Conservation (phyloP, 176 grass and related monocot species). For the Rhynchospora breviuscula region DNA sequence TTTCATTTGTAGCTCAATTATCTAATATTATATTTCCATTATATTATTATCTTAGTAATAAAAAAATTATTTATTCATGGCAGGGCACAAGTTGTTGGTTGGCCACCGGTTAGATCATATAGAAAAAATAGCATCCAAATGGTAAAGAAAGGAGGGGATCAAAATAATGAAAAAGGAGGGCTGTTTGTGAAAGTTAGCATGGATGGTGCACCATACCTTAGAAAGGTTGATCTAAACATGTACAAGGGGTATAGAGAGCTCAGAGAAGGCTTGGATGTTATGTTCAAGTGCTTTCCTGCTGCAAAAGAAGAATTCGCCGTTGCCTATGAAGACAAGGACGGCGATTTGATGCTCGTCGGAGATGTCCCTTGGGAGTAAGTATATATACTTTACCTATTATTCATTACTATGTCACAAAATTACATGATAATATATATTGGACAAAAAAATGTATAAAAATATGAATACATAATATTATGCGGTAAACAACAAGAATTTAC, state of each 20-base stretch:
- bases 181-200: constrained; percentile 86
- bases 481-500: neutral
- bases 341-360: constrained; percentile 83
- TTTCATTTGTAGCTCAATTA: neutral
- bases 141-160: constrained; percentile 34
- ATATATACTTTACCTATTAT: neutral
- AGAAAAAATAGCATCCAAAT: constrained; percentile 62
- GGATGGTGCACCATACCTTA: constrained; percentile 86
- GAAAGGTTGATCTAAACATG: constrained; percentile 79
- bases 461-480: neutral
- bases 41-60: neutral
- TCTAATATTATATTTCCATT: neutral
- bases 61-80: neutral
- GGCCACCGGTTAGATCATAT: constrained; percentile 78
- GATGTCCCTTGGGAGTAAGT: constrained; percentile 97
- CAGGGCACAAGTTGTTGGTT: constrained; percentile 75
- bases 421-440: neutral
- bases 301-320: constrained; percentile 34
- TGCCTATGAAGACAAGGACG: constrained; percentile 88
- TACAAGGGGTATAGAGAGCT: constrained; percentile 76
- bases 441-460: neutral
- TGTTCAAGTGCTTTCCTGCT: constrained; percentile 56
- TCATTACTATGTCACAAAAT: neutral
- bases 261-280: constrained; percentile 45
- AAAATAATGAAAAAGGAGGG: constrained; percentile 35